Percentiles rank a stretch among this genome's conserved stretches.
phyloP scores from a whole-genome alignment of 169 alveolate species.

The Cryptosporidium parvum region DNA sequence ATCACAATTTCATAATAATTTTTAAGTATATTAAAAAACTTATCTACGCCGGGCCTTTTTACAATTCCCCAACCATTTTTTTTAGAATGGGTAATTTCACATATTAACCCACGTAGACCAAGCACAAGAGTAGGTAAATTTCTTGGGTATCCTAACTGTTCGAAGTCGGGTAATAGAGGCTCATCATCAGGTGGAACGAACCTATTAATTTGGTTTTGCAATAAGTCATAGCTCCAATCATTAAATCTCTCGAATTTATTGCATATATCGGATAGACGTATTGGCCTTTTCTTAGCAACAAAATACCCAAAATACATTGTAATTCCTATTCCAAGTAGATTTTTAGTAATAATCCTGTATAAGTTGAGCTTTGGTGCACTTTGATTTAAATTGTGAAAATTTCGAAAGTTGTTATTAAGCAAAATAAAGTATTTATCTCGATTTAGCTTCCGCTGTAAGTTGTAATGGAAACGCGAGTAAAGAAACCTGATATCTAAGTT shows the following conservation, averaged over 20 bases:
- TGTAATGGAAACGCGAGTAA: background rate
- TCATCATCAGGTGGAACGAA: constrained; percentile 81
- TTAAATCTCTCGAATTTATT: constrained; percentile 52
- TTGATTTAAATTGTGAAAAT: background rate
- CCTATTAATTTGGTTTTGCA: constrained; percentile 60
- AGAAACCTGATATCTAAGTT: background rate
- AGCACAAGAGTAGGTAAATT: constrained; percentile 91
- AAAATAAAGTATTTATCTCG: background rate
- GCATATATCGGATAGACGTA: background rate
- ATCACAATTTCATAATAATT: constrained; percentile 93
- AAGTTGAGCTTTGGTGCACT: background rate
- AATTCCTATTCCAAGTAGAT: constrained; percentile 16
- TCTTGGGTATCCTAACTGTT: constrained; percentile 89
- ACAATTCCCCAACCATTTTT: constrained; percentile 90
- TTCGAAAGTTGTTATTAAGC: background rate
- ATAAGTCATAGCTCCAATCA: constrained; percentile 56
- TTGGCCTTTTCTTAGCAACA: background rate
- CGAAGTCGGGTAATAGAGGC: constrained; percentile 90
- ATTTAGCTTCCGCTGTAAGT: background rate
- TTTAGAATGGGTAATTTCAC: constrained; percentile 88
- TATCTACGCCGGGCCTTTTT: constrained; percentile 93
- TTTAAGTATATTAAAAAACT: constrained; percentile 87
- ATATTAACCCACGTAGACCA: constrained; percentile 88
- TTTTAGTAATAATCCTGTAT: background rate
- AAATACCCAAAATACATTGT: background rate